Evolutionary conservation across 2,329 filamentous ascomycete species (phyloP).

Genomic region (Hymenoscyphus infarciens): DNA sequence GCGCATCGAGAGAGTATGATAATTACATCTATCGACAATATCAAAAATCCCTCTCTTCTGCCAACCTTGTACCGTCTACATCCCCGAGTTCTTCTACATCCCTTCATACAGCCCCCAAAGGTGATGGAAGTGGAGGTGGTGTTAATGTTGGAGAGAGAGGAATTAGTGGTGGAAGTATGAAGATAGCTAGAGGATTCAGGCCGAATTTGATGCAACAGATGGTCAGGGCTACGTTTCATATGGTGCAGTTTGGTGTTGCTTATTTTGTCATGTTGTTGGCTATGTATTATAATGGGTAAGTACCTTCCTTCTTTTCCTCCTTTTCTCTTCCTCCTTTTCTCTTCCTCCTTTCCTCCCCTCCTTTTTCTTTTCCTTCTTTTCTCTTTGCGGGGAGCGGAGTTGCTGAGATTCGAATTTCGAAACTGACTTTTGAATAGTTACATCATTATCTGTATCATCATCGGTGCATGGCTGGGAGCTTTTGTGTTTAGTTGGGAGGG

Average conservation of each 20-base stretch:
- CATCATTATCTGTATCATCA: constrained; percentile 76
- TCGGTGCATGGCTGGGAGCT: constrained; percentile 69
- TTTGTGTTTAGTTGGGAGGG: constrained; percentile 72
- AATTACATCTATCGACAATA: constrained; percentile 52
- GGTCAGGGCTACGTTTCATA: constrained; percentile 63
- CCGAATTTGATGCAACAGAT: constrained; percentile 64
- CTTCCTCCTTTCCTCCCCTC: too few relatives aligned
- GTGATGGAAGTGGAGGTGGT: neutral
- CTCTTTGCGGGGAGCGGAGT: too few relatives aligned
- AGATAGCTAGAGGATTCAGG: constrained; percentile 37
- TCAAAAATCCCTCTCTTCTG: constrained; percentile 28
- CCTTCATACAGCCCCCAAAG: neutral
- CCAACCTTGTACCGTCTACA: neutral
- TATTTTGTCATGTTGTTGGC: constrained; percentile 73
- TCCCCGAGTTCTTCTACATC: neutral
- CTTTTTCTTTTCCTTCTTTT: too few relatives aligned
- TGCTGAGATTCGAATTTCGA: too few relatives aligned
- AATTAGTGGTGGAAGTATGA: too few relatives aligned
- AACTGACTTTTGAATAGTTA: constrained; percentile 33
- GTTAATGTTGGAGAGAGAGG: neutral
- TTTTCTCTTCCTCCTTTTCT: too few relatives aligned
- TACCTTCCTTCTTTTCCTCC: too few relatives aligned
- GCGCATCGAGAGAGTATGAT: constrained; percentile 69
- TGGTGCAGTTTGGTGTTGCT: constrained; percentile 68
- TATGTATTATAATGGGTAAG: constrained; percentile 61